Evolutionary conservation across 2,329 filamentous ascomycete species (phyloP).

Genomic region (Ophiocordyceps camponoti-rufipedis): DNA sequence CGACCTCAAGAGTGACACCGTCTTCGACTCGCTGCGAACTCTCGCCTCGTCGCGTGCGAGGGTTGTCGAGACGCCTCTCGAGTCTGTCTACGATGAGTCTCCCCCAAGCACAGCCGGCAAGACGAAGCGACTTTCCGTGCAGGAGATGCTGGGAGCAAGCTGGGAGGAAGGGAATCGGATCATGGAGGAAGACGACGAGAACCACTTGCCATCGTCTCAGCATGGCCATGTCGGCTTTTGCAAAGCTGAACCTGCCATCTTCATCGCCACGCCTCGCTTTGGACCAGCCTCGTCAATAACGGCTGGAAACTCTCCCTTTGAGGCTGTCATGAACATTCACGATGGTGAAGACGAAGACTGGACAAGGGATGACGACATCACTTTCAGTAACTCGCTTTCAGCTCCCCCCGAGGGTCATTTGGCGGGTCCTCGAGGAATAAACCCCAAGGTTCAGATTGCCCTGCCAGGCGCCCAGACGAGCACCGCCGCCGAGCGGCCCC

Average conservation of each 20-base stretch:
- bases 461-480: constrained; percentile 27
- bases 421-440: constrained; percentile 32
- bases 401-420: constrained; percentile 33
- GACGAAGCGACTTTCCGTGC: constrained; percentile 37
- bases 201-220: constrained; percentile 30
- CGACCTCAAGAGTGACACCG: constrained; percentile 61
- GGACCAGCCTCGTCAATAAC: constrained; percentile 16
- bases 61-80: constrained; percentile 51
- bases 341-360: constrained; percentile 34
- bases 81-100: constrained; percentile 69
- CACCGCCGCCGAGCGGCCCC: constrained; percentile 23
- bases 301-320: constrained; percentile 33
- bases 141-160: constrained; percentile 36
- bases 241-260: no score
- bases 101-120: constrained; percentile 40
- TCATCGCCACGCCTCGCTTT: constrained; percentile 8
- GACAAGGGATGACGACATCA: constrained; percentile 32
- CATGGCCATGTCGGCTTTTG: constrained; percentile 7
- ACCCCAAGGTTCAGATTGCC: constrained; percentile 34
- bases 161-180: constrained; percentile 39
- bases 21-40: constrained; percentile 61
- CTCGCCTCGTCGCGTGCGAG: constrained; percentile 47
- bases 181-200: constrained; percentile 46
- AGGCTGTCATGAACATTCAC: constrained; percentile 40
- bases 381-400: constrained; percentile 39